Conservation (phyloP, 306 rosid genomes). For the Castanospermum australe region DNA sequence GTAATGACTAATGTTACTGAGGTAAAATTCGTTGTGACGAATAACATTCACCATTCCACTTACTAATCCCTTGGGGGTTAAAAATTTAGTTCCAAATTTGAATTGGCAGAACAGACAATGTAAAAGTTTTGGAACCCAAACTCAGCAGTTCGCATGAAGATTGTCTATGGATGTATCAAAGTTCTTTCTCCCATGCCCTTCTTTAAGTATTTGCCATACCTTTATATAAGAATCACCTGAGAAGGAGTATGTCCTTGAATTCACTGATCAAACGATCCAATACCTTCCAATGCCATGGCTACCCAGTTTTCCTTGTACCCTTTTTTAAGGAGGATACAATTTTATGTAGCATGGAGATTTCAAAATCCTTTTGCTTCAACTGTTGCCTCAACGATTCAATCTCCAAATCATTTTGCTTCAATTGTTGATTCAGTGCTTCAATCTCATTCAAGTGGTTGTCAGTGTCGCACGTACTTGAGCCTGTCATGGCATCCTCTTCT, state of each 20-base stretch:
- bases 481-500: constrained; percentile 27
- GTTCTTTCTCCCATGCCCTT: not conserved
- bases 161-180: not conserved
- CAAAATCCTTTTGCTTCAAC: constrained; percentile 51
- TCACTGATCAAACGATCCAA: not conserved
- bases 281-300: not conserved
- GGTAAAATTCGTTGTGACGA: not conserved
- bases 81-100: constrained; percentile 11
- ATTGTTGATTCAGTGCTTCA: constrained; percentile 38
- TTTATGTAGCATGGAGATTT: constrained; percentile 42
- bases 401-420: constrained; percentile 40
- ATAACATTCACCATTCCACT: not conserved
- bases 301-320: not conserved
- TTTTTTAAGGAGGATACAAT: constrained; percentile 22
- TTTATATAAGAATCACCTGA: not conserved
- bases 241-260: not conserved
- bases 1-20: not conserved
- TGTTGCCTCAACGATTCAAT: constrained; percentile 46
- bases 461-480: constrained; percentile 18
- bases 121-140: not conserved
- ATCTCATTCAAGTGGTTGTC: constrained; percentile 37
- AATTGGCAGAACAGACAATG: not conserved
- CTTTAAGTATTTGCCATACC: not conserved
- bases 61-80: not conserved
- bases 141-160: not conserved